A percentile compares a stretch with the other conserved stretches of the same genome.
These are phyloP conservation scores for Purpureocillium lavendulum DNA, from an alignment of 2,329 filamentous ascomycete species.

Conservation along the genomic window DNA sequence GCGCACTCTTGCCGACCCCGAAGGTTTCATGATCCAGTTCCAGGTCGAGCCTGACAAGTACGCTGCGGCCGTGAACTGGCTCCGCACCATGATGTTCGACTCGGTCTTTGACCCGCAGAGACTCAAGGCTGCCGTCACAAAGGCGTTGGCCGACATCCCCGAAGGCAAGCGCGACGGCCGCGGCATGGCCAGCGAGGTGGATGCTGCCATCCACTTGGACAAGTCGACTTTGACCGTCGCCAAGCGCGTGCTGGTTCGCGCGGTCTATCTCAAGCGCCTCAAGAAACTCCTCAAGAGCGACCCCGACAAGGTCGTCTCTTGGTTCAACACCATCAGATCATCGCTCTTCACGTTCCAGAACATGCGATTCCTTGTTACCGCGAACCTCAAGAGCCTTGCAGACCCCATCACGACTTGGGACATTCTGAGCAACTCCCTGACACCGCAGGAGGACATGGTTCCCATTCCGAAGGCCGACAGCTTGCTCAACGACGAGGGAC, in stretches of 20 bases:
- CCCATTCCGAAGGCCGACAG: constrained; percentile 63
- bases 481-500: constrained; percentile 68
- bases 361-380: constrained; percentile 76
- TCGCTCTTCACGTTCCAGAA: constrained; percentile 78
- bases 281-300: constrained; percentile 72
- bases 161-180: constrained; percentile 83
- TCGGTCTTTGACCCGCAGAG: constrained; percentile 72
- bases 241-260: constrained; percentile 75
- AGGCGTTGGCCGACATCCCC: constrained; percentile 84
- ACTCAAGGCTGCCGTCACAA: constrained; percentile 59
- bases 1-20: constrained; percentile 63
- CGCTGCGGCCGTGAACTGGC: constrained; percentile 69
- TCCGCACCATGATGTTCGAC: constrained; percentile 79
- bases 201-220: constrained; percentile 75
- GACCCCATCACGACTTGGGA: constrained; percentile 78
- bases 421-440: constrained; percentile 28
- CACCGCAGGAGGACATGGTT: constrained; percentile 41
- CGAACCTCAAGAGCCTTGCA: constrained; percentile 64
- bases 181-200: constrained; percentile 54
- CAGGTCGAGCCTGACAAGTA: constrained; percentile 88
- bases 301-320: constrained; percentile 64
- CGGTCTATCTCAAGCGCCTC: constrained; percentile 77
- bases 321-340: constrained; percentile 68
- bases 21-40: constrained; percentile 75
- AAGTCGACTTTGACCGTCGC: constrained; percentile 69